Evolutionary conservation across 1,139 yeast genomes (phyloP), one percentile per base, ranked within the genome.

Genomic region (Kurtzmaniella quercitrusa): DNA sequence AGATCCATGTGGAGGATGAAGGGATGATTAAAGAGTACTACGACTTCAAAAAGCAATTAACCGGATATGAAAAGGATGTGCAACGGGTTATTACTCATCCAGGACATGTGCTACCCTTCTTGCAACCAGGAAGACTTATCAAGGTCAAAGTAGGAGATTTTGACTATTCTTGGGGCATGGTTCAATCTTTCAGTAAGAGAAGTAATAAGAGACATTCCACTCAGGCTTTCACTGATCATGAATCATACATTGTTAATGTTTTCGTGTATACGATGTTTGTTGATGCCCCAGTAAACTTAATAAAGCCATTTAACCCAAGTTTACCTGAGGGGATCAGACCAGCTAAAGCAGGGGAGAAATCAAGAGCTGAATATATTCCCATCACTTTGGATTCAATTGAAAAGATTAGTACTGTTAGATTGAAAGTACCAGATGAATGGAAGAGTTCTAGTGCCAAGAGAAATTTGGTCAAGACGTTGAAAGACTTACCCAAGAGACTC

Each of bases 91-190:
- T 91, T n/a, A 85, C 96, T 1, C 97, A 93, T 60, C 99, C 99
- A 1, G 86, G 94, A 9, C 82, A 91, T 60, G 75, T 84, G 25
- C 70, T 91, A 45, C 87, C 88, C 27, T 94, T 85, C 60, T 69
- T 94, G 54, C 95, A 90, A 63, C 81, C 89, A 23, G 99, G 99
- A 34, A 79, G 98, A 63, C 75, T 94, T 46, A 68, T 91, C 39
- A 81, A 82, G 54, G 79, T 94, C 16, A 75, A 75, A 46, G 69
- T 82, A 37, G 77, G 77, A 15, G 70, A 68, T 14, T 57, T 65
- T 50, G 87, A 90, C 51, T 94, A 90, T 60, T 97, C 96, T 10
- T 94, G 98, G 98, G 97, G 93, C 44, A 86, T 88, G 62, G 93
- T 91, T 17, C 82, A 88, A 8, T 79, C 82, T 34, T 87, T 83